These are phyloP conservation scores for Backusella liffmaniae DNA, from an alignment of 192 early-diverging fungal genomes.

Conservation along the genomic window DNA sequence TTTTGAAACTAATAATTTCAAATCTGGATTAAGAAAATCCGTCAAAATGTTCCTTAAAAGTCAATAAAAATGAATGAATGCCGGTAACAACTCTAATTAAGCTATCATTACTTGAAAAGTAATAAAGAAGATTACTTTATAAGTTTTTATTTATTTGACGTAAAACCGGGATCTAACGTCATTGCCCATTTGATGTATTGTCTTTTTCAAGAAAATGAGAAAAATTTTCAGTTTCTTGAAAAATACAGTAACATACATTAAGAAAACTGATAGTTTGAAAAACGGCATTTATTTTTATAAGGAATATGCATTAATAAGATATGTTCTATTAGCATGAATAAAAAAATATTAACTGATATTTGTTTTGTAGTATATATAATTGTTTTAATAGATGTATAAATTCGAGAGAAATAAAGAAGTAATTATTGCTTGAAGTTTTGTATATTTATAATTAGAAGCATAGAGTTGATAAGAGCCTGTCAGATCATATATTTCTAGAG, in stretches of 20 bases:
- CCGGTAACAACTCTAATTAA: neutral
- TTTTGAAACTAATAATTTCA: neutral
- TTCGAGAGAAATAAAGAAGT: neutral
- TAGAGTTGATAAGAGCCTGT: neutral
- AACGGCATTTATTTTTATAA: neutral
- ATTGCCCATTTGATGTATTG: neutral
- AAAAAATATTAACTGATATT: neutral
- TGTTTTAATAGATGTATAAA: neutral
- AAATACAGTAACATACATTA: no score
- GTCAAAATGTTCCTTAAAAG: neutral
- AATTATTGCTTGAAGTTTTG: neutral
- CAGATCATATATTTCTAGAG: neutral
- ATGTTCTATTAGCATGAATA: neutral
- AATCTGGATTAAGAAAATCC: neutral
- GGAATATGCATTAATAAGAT: neutral
- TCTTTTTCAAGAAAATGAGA: no score
- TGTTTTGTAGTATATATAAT: neutral
- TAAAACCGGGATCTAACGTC: no score
- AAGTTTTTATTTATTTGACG: no score
- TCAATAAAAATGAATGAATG: neutral
- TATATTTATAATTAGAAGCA: neutral
- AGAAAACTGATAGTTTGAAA: neutral
- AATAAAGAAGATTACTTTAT: no score
- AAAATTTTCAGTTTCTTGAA: no score
- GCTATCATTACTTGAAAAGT: no score